A percentile compares a stretch with the other conserved stretches of the same genome.
Conservation (phyloP, 2,329 filamentous ascomycete genomes). For the Pseudogymnoascus sp. region DNA sequence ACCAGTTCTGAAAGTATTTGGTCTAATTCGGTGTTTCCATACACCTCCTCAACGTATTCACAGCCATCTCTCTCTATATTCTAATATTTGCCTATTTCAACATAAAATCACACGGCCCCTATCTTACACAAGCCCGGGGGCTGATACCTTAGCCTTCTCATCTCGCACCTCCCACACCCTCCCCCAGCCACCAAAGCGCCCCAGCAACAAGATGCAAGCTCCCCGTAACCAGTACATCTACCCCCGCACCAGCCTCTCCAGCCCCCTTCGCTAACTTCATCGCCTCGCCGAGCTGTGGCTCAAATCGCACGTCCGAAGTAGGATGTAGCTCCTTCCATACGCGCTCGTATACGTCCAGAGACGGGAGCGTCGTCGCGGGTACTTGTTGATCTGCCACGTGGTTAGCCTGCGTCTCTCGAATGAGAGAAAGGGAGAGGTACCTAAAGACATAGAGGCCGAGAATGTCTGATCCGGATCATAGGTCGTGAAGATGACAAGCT, state of each 20-base stretch:
- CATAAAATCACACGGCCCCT: neutral
- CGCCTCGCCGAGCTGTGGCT: constrained; percentile 47
- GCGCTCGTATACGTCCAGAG: constrained; percentile 13
- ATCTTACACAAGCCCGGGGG: neutral
- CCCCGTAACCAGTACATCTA: constrained; percentile 43
- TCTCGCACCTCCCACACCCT: neutral
- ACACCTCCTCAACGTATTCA: too few species aligned
- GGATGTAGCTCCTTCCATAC: constrained; percentile 16
- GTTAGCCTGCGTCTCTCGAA: neutral
- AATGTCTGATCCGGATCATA: constrained; percentile 7
- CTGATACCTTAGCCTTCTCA: neutral
- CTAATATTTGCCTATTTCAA: neutral
- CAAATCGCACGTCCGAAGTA: constrained; percentile 25
- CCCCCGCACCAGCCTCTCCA: constrained; percentile 16
- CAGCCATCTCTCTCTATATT: too few species aligned
- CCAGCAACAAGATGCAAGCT: constrained; percentile 54
- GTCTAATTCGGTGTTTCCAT: too few species aligned
- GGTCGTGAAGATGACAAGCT: constrained; percentile 6
- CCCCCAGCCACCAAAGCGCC: constrained; percentile 17
- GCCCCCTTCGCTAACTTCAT: constrained; percentile 32
- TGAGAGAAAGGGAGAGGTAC: neutral
- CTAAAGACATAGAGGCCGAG: neutral
- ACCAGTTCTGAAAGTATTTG: too few species aligned
- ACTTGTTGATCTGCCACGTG: neutral
- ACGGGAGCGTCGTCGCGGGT: constrained; percentile 11